A percentile compares a stretch with the other conserved stretches of the same genome.
Conservation (phyloP, 441 rosid genomes). For the Cnidoscolus chayamansa region DNA sequence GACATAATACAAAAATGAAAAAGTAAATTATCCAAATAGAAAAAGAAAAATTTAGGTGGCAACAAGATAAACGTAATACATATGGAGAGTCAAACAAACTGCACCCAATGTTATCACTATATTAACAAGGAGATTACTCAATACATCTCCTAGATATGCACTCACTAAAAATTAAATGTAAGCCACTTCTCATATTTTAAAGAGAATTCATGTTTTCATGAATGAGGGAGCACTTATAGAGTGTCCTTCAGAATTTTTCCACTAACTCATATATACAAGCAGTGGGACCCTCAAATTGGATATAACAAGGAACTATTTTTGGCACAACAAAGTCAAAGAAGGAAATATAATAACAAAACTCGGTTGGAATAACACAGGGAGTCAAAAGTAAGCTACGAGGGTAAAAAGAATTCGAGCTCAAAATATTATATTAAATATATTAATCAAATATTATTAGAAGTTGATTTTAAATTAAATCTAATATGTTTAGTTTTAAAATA, state of each 20-base stretch:
- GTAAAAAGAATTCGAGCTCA: background rate
- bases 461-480: too few relatives aligned
- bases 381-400: conserved; percentile 11
- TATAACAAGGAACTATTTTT: background rate
- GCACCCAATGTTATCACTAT: conserved; percentile 14
- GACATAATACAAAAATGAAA: too few relatives aligned
- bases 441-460: too few relatives aligned
- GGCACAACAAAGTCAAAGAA: conserved; percentile 3
- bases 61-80: conserved; percentile 14
- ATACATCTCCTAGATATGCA: too few relatives aligned
- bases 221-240: too few relatives aligned
- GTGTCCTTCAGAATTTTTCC: background rate
- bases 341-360: background rate
- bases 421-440: too few relatives aligned
- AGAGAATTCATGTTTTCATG: too few relatives aligned
- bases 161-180: too few relatives aligned
- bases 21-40: too few relatives aligned
- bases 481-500: too few relatives aligned
- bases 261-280: too few relatives aligned
- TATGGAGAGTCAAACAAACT: conserved; percentile 21
- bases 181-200: too few relatives aligned
- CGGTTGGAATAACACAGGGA: background rate
- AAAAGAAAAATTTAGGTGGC: conserved; percentile 13
- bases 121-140: background rate
- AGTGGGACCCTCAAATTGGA: background rate